A percentile compares a stretch with the other conserved stretches of the same genome.
phyloP scores from a whole-genome alignment of 2,329 filamentous ascomycete species.

The Alternaria sp. region DNA sequence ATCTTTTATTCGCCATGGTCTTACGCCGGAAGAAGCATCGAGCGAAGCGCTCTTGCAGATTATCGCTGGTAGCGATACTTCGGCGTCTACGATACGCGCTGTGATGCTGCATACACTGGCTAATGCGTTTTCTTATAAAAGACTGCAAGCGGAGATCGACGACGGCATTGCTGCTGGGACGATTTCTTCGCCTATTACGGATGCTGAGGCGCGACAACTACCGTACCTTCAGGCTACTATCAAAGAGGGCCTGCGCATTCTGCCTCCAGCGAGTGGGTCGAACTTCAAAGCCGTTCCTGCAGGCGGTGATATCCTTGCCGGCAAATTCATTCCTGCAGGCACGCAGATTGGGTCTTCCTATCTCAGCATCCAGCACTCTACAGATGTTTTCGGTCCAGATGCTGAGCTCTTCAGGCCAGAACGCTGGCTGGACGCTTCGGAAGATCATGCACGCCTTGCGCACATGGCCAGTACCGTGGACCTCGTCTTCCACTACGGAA shows the following conservation, averaged over 20 bases:
- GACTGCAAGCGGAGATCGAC: constrained; percentile 55
- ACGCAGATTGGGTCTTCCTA: constrained; percentile 18
- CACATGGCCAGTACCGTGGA: constrained; percentile 30
- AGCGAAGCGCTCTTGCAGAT: constrained; percentile 54
- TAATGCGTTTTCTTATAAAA: constrained; percentile 52
- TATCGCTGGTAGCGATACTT: constrained; percentile 64
- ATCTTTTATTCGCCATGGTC: constrained; percentile 55
- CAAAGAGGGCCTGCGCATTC: constrained; percentile 39
- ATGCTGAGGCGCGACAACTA: constrained; percentile 23
- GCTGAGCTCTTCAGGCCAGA: constrained; percentile 27
- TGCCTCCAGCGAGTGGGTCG: constrained; percentile 20
- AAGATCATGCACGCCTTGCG: constrained; percentile 40
- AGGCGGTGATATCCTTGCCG: constrained; percentile 24
- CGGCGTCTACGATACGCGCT: constrained; percentile 60
- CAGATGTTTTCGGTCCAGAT: constrained; percentile 24
- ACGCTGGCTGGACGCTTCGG: constrained; percentile 18
- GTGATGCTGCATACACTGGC: constrained; percentile 59
- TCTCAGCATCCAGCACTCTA: constrained; percentile 16
- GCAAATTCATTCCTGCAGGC: constrained; percentile 32
- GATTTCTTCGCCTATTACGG: constrained; percentile 48
- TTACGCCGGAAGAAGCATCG: constrained; percentile 51
- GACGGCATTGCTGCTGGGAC: constrained; percentile 43
- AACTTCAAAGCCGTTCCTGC: constrained; percentile 47
- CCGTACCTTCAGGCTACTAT: constrained; percentile 41
- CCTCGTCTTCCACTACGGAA: constrained; percentile 36